These are phyloP conservation scores for Rhynchosporium secalis DNA, from an alignment of 2,329 filamentous ascomycete species.

Conservation along the genomic window DNA sequence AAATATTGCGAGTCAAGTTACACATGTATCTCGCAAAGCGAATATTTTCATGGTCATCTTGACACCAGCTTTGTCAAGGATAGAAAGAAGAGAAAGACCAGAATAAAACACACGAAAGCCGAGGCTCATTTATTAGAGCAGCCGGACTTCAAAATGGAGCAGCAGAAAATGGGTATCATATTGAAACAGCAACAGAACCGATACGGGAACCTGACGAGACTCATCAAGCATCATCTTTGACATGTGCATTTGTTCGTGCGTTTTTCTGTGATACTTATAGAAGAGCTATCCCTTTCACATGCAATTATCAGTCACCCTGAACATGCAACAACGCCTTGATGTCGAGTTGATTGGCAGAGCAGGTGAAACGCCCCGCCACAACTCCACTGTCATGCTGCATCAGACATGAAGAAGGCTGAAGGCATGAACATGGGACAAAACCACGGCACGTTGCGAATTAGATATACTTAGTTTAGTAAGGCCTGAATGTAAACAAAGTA, in stretches of 20 bases:
- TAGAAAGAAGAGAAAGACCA: neutral
- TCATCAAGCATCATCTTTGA: neutral
- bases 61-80: neutral
- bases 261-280: neutral
- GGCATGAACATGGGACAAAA: too few relatives aligned
- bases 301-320: conserved; percentile 2
- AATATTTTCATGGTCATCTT: too few relatives aligned
- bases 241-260: conserved; percentile 11
- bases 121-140: neutral
- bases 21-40: neutral
- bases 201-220: neutral
- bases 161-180: neutral
- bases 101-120: conserved; percentile 1
- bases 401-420: conserved; percentile 1
- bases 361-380: conserved; percentile 7
- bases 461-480: too few relatives aligned
- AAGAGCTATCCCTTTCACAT: conserved; percentile 8
- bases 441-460: too few relatives aligned
- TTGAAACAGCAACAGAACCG: neutral
- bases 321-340: neutral
- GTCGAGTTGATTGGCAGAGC: conserved; percentile 7
- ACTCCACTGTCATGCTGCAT: conserved; percentile 2
- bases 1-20: too few relatives aligned
- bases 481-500: neutral
- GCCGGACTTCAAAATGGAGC: neutral